A percentile compares a stretch with the other conserved stretches of the same genome.
Evolutionary conservation across 305 asterid genomes (phyloP).

Genomic region (Rubia balearica): DNA sequence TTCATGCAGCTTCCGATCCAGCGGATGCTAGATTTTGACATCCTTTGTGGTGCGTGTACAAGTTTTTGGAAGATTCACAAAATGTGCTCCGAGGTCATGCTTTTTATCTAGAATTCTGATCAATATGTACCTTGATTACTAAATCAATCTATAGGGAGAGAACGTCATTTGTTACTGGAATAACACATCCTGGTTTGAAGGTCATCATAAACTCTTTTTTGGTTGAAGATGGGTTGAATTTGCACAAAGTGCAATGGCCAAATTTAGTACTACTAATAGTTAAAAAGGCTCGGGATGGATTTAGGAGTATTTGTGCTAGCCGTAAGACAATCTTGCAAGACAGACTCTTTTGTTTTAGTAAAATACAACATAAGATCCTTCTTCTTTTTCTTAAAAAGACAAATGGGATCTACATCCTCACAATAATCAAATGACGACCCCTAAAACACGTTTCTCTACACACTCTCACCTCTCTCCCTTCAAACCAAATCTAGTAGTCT

Average conservation of each 20-base stretch:
- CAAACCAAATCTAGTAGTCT: not conserved
- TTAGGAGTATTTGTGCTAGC: too few relatives aligned
- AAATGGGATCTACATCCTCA: not conserved
- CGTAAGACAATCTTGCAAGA: too few relatives aligned
- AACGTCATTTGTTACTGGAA: conserved; percentile 96
- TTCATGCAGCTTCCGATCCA: conserved; percentile 89
- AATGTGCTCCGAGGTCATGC: too few relatives aligned
- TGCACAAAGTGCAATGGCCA: too few relatives aligned
- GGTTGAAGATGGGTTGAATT: too few relatives aligned
- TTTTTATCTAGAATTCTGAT: conserved; percentile 1
- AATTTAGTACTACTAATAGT: too few relatives aligned
- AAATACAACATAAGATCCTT: too few relatives aligned
- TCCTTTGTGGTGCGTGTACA: conserved; percentile 70
- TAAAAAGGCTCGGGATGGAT: too few relatives aligned
- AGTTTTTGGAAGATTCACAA: not conserved
- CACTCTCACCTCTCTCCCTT: not conserved
- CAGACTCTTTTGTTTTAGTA: too few relatives aligned
- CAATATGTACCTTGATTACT: not conserved
- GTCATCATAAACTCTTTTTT: conserved; percentile 40
- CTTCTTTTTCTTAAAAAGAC: not conserved
- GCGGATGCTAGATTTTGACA: conserved; percentile 99
- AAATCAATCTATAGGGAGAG: conserved; percentile 49
- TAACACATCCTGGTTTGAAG: conserved; percentile 95
- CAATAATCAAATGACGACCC: not conserved
- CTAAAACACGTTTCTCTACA: not conserved